phyloP scores from a whole-genome alignment of 768 basidiomycete species.

The Leccinum boreale region DNA sequence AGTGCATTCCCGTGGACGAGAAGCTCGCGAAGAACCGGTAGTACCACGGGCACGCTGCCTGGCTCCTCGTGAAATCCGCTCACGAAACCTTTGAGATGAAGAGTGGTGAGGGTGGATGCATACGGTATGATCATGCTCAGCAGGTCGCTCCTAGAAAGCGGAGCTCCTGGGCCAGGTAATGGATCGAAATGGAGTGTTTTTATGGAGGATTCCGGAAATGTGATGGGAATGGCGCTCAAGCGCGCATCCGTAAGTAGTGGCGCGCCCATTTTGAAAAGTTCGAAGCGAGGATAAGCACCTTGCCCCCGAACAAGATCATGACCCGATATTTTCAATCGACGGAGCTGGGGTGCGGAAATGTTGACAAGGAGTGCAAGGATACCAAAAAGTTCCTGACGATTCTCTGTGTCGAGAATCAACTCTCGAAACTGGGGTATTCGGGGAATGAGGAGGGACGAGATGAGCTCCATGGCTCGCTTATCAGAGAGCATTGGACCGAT shows the following conservation, averaged over 20 bases:
- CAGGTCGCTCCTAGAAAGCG: slow-evolving; percentile 26
- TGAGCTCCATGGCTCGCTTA: slow-evolving; percentile 22
- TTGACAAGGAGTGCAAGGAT: slow-evolving; percentile 23
- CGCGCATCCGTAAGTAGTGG: slow-evolving; percentile 31
- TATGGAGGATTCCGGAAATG: slow-evolving; percentile 25
- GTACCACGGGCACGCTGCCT: slow-evolving; percentile 30
- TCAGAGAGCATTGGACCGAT: slow-evolving; percentile 28
- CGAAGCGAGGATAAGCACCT: slow-evolving; percentile 26
- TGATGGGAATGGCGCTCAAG: slow-evolving; percentile 32
- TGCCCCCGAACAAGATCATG: slow-evolving; percentile 22
- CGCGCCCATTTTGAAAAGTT: slow-evolving; percentile 32
- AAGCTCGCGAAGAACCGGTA: slow-evolving; percentile 28
- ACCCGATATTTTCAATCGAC: slow-evolving; percentile 30
- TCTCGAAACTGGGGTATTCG: slow-evolving; percentile 32
- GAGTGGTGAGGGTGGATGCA: slow-evolving; percentile 26
- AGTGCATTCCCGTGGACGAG: slow-evolving; percentile 31
- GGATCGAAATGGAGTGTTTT: slow-evolving; percentile 36
- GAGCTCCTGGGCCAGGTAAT: slow-evolving; percentile 26
- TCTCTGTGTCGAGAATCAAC: slow-evolving; percentile 29
- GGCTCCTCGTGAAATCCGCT: slow-evolving; percentile 32
- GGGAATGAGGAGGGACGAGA: slow-evolving; percentile 26
- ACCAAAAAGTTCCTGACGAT: slow-evolving; percentile 28
- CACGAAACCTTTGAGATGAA: slow-evolving; percentile 32
- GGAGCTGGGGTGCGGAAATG: slow-evolving; percentile 24
- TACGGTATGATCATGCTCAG: slow-evolving; percentile 30